A percentile compares a stretch with the other conserved stretches of the same genome.
These are phyloP conservation scores for Trichoderma arundinaceum DNA, from an alignment of 2,329 filamentous ascomycete genomes.

Conservation along the genomic window DNA sequence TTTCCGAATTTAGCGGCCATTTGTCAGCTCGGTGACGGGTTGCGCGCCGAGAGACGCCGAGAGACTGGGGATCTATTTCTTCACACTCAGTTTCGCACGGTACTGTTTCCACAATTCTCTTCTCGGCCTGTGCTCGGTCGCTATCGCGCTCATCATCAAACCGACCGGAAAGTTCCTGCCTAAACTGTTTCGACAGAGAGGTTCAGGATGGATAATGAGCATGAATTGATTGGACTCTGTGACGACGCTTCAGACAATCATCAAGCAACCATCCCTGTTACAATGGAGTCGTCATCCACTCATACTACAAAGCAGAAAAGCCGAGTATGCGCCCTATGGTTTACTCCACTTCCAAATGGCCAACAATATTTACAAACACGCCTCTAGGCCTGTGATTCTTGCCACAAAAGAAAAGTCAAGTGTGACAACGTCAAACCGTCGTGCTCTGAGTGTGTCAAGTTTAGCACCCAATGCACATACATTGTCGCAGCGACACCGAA, in stretches of 20 bases:
- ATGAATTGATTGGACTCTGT: not conserved
- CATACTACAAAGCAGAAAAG: not conserved
- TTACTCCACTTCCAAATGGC: not conserved
- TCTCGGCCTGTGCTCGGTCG: not conserved
- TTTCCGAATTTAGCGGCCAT: not conserved
- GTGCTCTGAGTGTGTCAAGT: conserved; percentile 9
- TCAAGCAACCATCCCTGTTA: not conserved
- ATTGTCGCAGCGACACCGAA: conserved; percentile 2
- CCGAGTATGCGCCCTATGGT: not conserved
- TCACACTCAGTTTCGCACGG: not conserved
- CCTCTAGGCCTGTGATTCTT: conserved; percentile 11
- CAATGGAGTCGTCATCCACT: not conserved
- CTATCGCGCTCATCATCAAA: not conserved
- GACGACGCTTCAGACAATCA: not conserved
- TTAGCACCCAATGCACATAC: conserved; percentile 8
- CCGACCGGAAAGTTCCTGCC: not conserved
- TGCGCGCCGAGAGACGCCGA: conserved; percentile 23
- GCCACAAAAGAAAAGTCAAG: conserved; percentile 22
- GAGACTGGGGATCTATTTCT: not conserved
- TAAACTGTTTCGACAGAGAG: too few species aligned
- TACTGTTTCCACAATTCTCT: too few species aligned
- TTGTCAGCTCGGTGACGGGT: conserved; percentile 10
- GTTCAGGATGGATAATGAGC: not conserved
- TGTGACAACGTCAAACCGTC: conserved; percentile 10
- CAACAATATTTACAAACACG: not conserved